A percentile compares a stretch with the other conserved stretches of the same genome.
These are phyloP conservation scores for Darksidea phi DNA, from an alignment of 495 filamentous ascomycete species.

Conservation along the genomic window DNA sequence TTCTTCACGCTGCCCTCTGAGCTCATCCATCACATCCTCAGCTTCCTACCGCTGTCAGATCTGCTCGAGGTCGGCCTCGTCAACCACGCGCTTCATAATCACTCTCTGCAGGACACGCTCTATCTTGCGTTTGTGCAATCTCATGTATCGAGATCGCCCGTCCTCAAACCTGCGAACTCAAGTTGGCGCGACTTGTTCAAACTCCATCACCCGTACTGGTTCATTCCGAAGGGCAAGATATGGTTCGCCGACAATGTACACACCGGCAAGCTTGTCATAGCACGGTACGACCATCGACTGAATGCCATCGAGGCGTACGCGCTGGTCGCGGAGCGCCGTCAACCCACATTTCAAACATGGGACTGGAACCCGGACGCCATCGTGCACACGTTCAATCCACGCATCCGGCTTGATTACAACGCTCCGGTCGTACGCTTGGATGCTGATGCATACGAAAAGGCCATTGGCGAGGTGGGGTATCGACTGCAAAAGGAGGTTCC, in stretches of 20 bases:
- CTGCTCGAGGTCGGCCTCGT: slow-evolving; percentile 35
- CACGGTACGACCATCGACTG: slow-evolving; percentile 66
- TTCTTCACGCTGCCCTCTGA: slow-evolving; percentile 35
- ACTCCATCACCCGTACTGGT: slow-evolving; percentile 79
- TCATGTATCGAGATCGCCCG: slow-evolving; percentile 20
- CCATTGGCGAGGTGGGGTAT: slow-evolving; percentile 1
- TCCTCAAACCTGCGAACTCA: slow-evolving; percentile 22
- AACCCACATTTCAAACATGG: slow-evolving; percentile 59
- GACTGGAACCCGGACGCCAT: slow-evolving; percentile 64
- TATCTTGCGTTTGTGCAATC: slow-evolving; percentile 40
- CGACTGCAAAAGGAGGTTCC: slow-evolving; percentile 46
- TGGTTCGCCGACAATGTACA: slow-evolving; percentile 80
- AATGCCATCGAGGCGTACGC: slow-evolving; percentile 80
- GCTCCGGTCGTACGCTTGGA: slow-evolving; percentile 63
- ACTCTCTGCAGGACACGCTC: slow-evolving; percentile 38
- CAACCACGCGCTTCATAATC: slow-evolving; percentile 34
- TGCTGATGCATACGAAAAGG: slow-evolving; percentile 34
- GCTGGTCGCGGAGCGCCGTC: slow-evolving; percentile 62
- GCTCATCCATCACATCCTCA: slow-evolving; percentile 37
- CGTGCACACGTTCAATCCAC: slow-evolving; percentile 71
- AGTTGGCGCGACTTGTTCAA: slow-evolving; percentile 59
- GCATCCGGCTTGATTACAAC: slow-evolving; percentile 65
- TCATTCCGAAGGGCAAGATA: slow-evolving; percentile 71
- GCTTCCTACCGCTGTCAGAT: slow-evolving; percentile 30
- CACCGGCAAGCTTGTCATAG: slow-evolving; percentile 67